Evolutionary conservation across 345 rosid genomes (phyloP).

Genomic region (Jatropha curcas): DNA sequence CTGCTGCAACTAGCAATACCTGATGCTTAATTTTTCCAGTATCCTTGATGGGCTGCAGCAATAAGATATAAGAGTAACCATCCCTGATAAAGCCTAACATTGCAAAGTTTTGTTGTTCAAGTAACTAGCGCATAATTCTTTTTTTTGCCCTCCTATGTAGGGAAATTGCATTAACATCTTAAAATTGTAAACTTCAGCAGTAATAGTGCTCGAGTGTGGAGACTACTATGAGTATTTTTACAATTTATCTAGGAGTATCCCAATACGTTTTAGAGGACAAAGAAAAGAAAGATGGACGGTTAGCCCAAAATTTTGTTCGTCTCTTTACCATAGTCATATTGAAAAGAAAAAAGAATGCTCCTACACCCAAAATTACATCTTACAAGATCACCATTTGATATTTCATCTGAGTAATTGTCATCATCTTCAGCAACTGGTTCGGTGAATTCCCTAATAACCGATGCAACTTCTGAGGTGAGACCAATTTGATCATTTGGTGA

Average conservation of each 20-base stretch:
- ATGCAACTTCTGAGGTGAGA: constrained; percentile 73
- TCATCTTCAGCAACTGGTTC: constrained; percentile 60
- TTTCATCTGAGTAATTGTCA: constrained; percentile 45
- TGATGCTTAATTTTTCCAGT: constrained; percentile 43
- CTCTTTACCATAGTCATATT: background rate
- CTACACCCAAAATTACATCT: constrained; percentile 25
- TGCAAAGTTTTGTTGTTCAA: background rate
- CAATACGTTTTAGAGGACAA: background rate
- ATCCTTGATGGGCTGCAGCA: constrained; percentile 44
- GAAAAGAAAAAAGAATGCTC: background rate
- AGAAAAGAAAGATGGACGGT: background rate
- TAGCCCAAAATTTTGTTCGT: background rate
- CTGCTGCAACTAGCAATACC: constrained; percentile 80
- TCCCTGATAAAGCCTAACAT: constrained; percentile 8
- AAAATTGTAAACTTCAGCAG: background rate
- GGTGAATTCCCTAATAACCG: constrained; percentile 78
- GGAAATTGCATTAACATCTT: background rate
- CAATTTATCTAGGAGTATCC: background rate
- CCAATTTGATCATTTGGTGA: constrained; percentile 77
- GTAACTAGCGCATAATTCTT: background rate
- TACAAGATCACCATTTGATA: constrained; percentile 50
- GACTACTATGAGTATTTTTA: background rate
- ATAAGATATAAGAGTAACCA: constrained; percentile 17
- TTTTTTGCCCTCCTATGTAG: background rate
- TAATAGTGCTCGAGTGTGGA: background rate